Conservation (phyloP, 148 eudicot genomes). For the Dianthus caryophyllus region DNA sequence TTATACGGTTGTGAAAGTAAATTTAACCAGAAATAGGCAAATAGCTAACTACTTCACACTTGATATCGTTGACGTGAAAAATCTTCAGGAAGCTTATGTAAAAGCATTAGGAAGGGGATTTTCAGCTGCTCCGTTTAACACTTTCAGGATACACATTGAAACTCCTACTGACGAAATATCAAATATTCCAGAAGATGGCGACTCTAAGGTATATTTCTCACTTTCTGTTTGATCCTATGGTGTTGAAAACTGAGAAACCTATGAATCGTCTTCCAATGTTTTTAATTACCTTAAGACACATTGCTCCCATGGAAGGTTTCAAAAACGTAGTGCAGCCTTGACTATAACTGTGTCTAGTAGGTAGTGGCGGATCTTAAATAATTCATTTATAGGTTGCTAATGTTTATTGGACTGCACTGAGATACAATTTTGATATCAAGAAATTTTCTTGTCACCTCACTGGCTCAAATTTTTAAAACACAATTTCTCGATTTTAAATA, state of each 20-base stretch:
- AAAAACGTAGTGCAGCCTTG: too few species aligned
- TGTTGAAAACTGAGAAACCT: not conserved
- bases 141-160: slow-evolving; percentile 50
- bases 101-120: slow-evolving; percentile 91
- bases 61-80: slow-evolving; percentile 4
- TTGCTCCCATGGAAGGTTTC: too few species aligned
- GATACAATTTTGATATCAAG: too few species aligned
- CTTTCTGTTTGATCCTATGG: slow-evolving; percentile 12
- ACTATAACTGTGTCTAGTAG: too few species aligned
- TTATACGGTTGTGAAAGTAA: not conserved
- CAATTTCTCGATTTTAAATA: too few species aligned
- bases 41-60: not conserved
- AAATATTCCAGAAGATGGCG: slow-evolving; percentile 11
- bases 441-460: too few species aligned
- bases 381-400: too few species aligned
- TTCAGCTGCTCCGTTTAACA: slow-evolving; percentile 79
- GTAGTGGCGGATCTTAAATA: too few species aligned
- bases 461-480: too few species aligned
- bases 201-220: slow-evolving; percentile 37
- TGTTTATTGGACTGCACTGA: too few species aligned
- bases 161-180: slow-evolving; percentile 19
- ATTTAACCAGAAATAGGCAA: not conserved
- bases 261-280: too few species aligned
- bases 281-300: too few species aligned
- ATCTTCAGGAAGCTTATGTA: slow-evolving; percentile 82